Evolutionary conservation across 176 grass and related monocot species (phyloP).

Genomic region (Aegilops longissima): DNA sequence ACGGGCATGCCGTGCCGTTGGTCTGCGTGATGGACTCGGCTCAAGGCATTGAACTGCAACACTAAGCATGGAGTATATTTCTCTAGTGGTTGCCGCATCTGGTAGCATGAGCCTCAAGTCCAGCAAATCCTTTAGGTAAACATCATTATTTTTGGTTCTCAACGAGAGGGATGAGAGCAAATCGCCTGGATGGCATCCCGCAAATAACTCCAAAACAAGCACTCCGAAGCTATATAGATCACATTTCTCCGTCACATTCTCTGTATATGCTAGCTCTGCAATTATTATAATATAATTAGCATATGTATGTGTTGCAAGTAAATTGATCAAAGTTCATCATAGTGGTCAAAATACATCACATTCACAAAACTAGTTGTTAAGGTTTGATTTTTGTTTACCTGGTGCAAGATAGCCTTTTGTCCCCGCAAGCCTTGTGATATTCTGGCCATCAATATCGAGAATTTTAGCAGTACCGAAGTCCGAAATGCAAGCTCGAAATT

Average conservation of each 20-base stretch:
- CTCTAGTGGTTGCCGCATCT: neutral
- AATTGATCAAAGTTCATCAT: neutral
- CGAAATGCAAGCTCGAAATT: neutral
- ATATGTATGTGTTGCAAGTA: neutral
- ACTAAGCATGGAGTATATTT: neutral
- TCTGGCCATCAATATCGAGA: neutral
- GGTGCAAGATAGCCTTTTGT: neutral
- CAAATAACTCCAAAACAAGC: neutral
- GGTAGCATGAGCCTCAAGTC: neutral
- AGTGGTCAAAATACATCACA: neutral
- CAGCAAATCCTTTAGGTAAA: neutral
- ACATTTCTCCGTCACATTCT: neutral
- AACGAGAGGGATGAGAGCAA: neutral
- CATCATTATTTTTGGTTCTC: neutral
- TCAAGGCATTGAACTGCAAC: neutral
- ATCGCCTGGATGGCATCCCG: neutral
- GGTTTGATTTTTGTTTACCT: neutral
- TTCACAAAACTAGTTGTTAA: neutral
- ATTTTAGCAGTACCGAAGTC: neutral
- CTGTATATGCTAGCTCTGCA: neutral
- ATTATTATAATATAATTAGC: neutral
- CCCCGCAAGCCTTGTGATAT: neutral
- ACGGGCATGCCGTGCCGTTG: neutral
- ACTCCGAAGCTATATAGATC: neutral
- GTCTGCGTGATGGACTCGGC: neutral